Evolutionary conservation across 306 rosid genomes (phyloP).

Genomic region (Cucurbita argyrosperma): DNA sequence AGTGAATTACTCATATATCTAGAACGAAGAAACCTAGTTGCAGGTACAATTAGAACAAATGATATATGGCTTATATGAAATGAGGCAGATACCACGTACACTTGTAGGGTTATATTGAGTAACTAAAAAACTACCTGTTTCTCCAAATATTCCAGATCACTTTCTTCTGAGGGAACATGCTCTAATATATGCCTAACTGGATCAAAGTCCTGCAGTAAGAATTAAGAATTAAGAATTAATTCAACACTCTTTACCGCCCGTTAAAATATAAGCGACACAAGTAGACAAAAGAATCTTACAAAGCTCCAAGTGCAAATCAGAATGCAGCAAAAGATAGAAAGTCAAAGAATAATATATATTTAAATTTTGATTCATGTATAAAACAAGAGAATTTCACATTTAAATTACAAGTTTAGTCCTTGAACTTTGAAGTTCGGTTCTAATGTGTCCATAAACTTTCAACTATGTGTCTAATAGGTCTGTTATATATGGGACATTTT

Average conservation of each 20-base stretch:
- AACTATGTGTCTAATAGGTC: no score
- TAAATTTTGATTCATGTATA: no score
- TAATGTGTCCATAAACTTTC: no score
- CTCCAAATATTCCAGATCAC: slow-evolving; percentile 65
- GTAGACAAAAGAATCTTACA: background rate
- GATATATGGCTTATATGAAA: background rate
- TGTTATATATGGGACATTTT: no score
- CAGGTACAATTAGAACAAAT: background rate
- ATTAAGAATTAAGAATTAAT: background rate
- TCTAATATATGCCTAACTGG: slow-evolving; percentile 74
- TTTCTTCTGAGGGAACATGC: slow-evolving; percentile 57
- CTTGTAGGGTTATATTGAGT: slow-evolving; percentile 4
- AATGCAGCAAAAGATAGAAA: background rate
- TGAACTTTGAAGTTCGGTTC: no score
- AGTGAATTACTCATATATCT: background rate
- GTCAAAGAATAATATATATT: background rate
- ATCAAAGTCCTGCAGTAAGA: slow-evolving; percentile 63
- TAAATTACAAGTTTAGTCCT: no score
- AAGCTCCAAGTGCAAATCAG: background rate
- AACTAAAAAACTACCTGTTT: slow-evolving; percentile 45
- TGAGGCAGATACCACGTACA: background rate
- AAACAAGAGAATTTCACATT: no score
- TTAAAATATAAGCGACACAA: background rate
- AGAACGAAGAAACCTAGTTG: background rate
- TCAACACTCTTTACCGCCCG: background rate